Evolutionary conservation across 1,284 basidiomycete genomes (phyloP).

Genomic region (Agroathelia rolfsii): DNA sequence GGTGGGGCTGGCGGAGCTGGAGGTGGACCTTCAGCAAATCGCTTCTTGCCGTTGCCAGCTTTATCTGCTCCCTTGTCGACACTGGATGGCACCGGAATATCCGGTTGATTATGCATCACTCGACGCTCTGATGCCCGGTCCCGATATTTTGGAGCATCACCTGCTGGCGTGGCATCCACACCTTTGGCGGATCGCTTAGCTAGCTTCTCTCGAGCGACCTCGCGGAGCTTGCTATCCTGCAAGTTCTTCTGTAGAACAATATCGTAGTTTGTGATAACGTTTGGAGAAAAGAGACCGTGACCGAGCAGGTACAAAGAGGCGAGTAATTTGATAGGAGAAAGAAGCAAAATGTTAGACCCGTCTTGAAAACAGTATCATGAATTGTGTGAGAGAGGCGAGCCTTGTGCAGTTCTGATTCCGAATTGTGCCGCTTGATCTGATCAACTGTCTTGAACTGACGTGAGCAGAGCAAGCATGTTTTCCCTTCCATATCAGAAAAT

Average conservation of each 20-base stretch:
- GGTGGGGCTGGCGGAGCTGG: conserved; percentile 54
- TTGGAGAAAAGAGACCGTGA: conserved; percentile 15
- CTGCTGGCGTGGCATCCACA: conserved; percentile 11
- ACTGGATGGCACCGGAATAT: conserved; percentile 58
- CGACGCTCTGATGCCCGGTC: conserved; percentile 87
- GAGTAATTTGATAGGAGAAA: no score
- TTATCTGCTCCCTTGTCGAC: conserved; percentile 21
- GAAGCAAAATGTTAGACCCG: conserved; percentile 19
- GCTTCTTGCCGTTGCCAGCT: no score
- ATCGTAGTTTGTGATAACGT: conserved; percentile 9
- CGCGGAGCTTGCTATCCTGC: conserved; percentile 57
- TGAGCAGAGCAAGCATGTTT: conserved; percentile 83
- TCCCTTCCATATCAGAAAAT: conserved; percentile 60
- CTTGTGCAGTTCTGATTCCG: conserved; percentile 90
- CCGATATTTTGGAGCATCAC: conserved; percentile 73
- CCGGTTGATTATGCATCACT: conserved; percentile 83
- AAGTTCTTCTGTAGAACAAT: conserved; percentile 62
- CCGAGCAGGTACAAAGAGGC: conserved; percentile 10
- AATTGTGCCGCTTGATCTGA: conserved; percentile 77
- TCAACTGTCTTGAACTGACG: conserved; percentile 85
- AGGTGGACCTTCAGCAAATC: conserved; percentile 52
- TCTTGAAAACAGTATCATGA: conserved; percentile 18
- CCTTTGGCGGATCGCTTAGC: conserved; percentile 24
- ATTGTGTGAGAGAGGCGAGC: conserved; percentile 40
- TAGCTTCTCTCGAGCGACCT: conserved; percentile 66